Base-by-base conservation (phyloP, 148 eudicot genomes). In the Vaccinium macrocarpon region DNA sequence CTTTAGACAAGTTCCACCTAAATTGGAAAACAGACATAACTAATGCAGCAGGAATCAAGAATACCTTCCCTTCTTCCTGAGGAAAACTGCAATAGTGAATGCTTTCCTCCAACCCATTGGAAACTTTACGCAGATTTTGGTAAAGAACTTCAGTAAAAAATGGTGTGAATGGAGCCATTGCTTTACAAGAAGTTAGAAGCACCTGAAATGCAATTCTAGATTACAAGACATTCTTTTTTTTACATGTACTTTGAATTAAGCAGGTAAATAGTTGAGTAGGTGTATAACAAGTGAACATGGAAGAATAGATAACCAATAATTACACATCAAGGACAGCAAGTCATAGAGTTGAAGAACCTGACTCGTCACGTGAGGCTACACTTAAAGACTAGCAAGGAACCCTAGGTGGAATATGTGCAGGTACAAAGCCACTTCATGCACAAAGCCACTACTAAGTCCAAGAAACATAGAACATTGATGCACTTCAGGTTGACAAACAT, bases 151-250 rank as follows among this genome's bases (percentile, higher is more conserved):
- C 99, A 19, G 98, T 93, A 86, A 97, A 97, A 86, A 95, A 97
- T 51, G 99, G 99, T 1, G 98, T 97, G 83, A 95, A 94, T 8
- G 98, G 99, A 88, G 99, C 95, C 99, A 97, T 97, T 53, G 95
- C 94, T 88, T 92, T 93, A 73, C 98, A 95, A 78, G 97, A 92
- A 57, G 99, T 95, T 82, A 95, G 80, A 81, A 97, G 92, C 80
- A 97, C 98, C 98, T 95, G 78, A 10, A 59, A 82, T n/a, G 52
- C 78, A 87, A 23, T 83, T 80, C 21, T 46, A 8, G 29, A 50
- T 15, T 9, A 53, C 1, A 32, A 32, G 18, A 66, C 38, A 12
- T 68, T 68, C 35, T 27, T 27, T 52, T 51, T 52, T 64, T 12
- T 27, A 68, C 32, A 0, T 25, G 73, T 66, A 0, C 52, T 38